These are phyloP conservation scores for Chrysopogon serrulatus DNA, from an alignment of 176 grass and related monocot species.

Conservation along the genomic window DNA sequence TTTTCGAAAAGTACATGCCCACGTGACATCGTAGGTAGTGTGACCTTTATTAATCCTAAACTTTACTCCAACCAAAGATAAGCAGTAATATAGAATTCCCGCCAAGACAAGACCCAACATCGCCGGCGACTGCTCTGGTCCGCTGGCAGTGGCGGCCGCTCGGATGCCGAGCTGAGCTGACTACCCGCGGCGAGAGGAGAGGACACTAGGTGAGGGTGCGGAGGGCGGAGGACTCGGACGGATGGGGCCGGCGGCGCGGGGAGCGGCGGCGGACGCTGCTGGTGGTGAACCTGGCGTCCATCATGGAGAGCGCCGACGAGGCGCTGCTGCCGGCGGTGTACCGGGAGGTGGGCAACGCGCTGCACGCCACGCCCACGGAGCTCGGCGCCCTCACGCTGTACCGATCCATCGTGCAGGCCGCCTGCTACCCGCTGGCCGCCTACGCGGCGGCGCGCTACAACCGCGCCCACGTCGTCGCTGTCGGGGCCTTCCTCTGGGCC, in stretches of 20 bases:
- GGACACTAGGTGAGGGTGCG: too few relatives aligned
- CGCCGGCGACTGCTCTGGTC: not conserved
- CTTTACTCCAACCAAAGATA: not conserved
- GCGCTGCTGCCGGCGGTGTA: slow-evolving; percentile 60
- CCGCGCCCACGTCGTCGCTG: slow-evolving; percentile 51
- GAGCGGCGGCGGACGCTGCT: slow-evolving; percentile 37
- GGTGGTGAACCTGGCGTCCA: slow-evolving; percentile 41
- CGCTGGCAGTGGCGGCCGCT: not conserved
- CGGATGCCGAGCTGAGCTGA: not conserved
- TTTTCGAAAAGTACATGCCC: not conserved
- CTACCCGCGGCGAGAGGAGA: not conserved
- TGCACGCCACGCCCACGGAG: slow-evolving; percentile 43
- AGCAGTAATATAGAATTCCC: not conserved
- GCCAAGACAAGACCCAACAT: not conserved
- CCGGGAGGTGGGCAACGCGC: slow-evolving; percentile 59
- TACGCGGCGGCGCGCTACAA: slow-evolving; percentile 49
- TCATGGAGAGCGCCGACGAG: slow-evolving; percentile 69
- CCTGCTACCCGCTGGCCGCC: slow-evolving; percentile 57
- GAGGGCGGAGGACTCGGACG: not conserved
- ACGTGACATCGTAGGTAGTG: not conserved
- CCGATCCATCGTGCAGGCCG: slow-evolving; percentile 57
- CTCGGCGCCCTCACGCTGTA: slow-evolving; percentile 63
- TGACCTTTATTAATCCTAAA: not conserved
- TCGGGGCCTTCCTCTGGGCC: slow-evolving; percentile 70
- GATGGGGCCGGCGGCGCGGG: slow-evolving; percentile 20